Conservation (phyloP, 2,329 filamentous ascomycete genomes). For the Colletotrichum limetticola region DNA sequence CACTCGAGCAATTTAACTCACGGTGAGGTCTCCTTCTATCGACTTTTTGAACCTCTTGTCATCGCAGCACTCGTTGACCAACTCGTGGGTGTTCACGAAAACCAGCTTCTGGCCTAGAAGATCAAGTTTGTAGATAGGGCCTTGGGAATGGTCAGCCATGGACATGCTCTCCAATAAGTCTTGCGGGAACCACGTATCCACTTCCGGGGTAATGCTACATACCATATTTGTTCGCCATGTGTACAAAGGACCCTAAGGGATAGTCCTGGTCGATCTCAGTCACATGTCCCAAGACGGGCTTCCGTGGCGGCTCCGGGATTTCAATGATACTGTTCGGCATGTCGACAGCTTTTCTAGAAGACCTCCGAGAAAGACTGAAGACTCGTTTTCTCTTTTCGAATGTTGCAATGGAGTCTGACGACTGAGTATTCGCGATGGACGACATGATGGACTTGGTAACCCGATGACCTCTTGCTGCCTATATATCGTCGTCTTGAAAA, state of each 20-base stretch:
- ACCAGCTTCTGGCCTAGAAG: conserved; percentile 58
- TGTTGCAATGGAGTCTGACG: background rate
- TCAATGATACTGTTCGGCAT: conserved; percentile 41
- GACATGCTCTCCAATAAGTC: no score
- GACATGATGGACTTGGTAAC: background rate
- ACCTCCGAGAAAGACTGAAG: conserved; percentile 13
- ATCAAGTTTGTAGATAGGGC: conserved; percentile 68
- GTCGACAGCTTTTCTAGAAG: conserved; percentile 13
- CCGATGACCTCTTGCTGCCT: background rate
- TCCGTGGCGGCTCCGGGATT: conserved; percentile 61
- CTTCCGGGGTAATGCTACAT: conserved; percentile 33
- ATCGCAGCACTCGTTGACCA: conserved; percentile 73
- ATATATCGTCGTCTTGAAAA: background rate
- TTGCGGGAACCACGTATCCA: background rate
- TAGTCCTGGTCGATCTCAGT: conserved; percentile 69
- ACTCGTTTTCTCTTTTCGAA: conserved; percentile 13
- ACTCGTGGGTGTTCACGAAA: conserved; percentile 62
- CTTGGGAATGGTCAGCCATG: conserved; percentile 44
- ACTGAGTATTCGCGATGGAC: background rate
- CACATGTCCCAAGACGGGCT: conserved; percentile 75
- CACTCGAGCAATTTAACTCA: rapidly evolving
- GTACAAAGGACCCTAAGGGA: conserved; percentile 64
- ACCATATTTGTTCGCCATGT: conserved; percentile 75
- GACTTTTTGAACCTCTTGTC: conserved; percentile 73
- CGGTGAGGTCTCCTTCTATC: conserved; percentile 56